Base-by-base conservation (phyloP, 441 rosid species). In the Adansonia gregorii region DNA sequence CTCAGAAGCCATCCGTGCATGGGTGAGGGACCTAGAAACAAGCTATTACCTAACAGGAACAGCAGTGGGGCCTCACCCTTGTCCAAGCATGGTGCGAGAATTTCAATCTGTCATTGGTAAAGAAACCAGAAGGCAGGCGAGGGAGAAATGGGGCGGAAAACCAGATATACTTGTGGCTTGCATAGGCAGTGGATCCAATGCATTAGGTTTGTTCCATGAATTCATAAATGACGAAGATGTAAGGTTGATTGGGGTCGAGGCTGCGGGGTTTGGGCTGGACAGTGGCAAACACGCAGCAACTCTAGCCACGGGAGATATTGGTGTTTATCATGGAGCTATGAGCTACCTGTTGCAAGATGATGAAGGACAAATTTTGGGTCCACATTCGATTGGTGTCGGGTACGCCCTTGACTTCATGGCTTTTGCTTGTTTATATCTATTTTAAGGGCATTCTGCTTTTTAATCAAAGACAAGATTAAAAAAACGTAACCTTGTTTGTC, bases 141-240 rank as follows among this genome's bases (percentile, higher is more conserved):
- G 79, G 80, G 91, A 89, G 79, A 77, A 77, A 77, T 94, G 97
- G 98, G 94, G 92, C 6, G 93, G 97, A 35, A 90, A 88, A 79
- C 98, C 97, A 20, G 94, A 91, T 61, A 89, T 91, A 46, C 75
- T 94, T n/a, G 79, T 94, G 19, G 97, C 97, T 45, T 94, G 98
- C 79, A 79, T 92, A 6, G 97, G 95, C 19, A 86, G 91, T 73
- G 98, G 95, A 9, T 91, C 97, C 1, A 92, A 92, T 77, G 98
- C 97, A 0, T 75, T 94, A 4, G 98, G 98, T 11, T 56, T 91
- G 78, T 92, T 93, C 80, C 89, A 89, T 64, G 97, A 91, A 67
- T 92, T 93, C 82, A 65, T 87, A 6, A 70, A 58, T 0, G 97
- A 94, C 12, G 77, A 85, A 27, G 92, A 86, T 2, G 97, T 94